These are phyloP conservation scores for Juglanconis sp. DNA, from an alignment of 2,329 filamentous ascomycete species.

Conservation along the genomic window DNA sequence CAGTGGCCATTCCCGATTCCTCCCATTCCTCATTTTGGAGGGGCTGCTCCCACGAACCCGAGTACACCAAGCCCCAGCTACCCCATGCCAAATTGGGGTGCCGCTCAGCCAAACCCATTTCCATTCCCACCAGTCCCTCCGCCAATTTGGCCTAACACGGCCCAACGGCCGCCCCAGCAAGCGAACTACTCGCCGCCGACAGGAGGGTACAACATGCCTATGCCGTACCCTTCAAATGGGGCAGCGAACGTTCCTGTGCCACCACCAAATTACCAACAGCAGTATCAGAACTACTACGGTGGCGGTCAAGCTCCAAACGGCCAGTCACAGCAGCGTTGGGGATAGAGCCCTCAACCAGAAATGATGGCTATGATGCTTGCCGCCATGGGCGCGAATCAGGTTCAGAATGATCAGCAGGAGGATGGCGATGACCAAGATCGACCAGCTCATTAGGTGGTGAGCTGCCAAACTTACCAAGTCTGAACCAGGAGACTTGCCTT, in stretches of 20 bases:
- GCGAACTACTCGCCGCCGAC: conserved; percentile 14
- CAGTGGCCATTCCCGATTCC: conserved; percentile 23
- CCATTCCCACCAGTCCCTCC: conserved; percentile 16
- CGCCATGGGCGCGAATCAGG: neutral
- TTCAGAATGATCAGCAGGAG: neutral
- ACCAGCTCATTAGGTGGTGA: neutral
- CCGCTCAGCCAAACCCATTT: conserved; percentile 13
- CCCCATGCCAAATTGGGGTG: conserved; percentile 16
- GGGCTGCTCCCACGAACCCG: conserved; percentile 10
- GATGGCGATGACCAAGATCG: neutral
- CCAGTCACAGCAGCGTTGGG: conserved; percentile 17
- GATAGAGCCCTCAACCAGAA: conserved; percentile 8
- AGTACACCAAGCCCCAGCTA: conserved; percentile 14
- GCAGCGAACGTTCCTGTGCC: conserved; percentile 8
- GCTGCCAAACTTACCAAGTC: neutral
- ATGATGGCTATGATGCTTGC: conserved; percentile 2
- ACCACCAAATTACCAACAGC: conserved; percentile 11
- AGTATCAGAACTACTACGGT: conserved; percentile 17
- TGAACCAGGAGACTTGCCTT: neutral
- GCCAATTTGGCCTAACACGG: conserved; percentile 11
- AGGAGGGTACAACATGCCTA: conserved; percentile 15
- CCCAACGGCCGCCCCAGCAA: conserved; percentile 12
- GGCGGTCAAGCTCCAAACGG: conserved; percentile 15
- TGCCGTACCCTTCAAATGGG: conserved; percentile 12
- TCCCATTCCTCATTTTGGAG: conserved; percentile 15